Conservation (phyloP, 1,284 basidiomycete genomes). For the Marasmius fiardii region DNA sequence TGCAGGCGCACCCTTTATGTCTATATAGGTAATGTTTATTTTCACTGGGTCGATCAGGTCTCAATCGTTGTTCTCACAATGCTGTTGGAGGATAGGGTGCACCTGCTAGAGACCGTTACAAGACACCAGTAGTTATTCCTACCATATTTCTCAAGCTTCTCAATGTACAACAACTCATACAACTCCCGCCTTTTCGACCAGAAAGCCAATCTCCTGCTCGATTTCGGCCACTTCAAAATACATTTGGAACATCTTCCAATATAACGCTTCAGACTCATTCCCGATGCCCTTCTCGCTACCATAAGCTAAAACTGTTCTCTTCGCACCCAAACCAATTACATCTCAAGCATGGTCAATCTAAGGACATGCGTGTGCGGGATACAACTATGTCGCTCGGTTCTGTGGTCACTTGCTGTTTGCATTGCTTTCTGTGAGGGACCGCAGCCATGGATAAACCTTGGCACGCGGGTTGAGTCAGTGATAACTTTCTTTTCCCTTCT, state of each 20-base stretch:
- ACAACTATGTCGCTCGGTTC: neutral
- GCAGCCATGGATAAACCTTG: too few species aligned
- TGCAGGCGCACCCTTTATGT: too few species aligned
- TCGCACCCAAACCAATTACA: neutral
- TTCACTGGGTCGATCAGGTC: too few species aligned
- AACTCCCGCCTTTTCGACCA: conserved; percentile 19
- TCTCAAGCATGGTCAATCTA: neutral
- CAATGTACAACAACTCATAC: conserved; percentile 27
- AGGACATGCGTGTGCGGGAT: neutral
- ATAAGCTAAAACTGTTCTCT: neutral
- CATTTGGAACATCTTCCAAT: conserved; percentile 7
- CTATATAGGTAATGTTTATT: too few species aligned
- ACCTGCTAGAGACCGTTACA: conserved; percentile 11
- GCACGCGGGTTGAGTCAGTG: too few species aligned
- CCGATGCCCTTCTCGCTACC: neutral
- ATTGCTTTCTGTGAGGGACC: too few species aligned
- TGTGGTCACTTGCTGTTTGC: neutral
- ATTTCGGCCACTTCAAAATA: conserved; percentile 32
- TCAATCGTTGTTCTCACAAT: conserved; percentile 5
- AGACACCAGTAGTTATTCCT: conserved; percentile 13
- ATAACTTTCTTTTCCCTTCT: too few species aligned
- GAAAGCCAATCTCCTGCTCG: conserved; percentile 25
- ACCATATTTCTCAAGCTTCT: conserved; percentile 11
- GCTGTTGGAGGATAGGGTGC: conserved; percentile 1
- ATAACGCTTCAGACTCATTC: neutral